phyloP scores from a whole-genome alignment of 495 filamentous ascomycete genomes.

The Endocarpon pusillum region DNA sequence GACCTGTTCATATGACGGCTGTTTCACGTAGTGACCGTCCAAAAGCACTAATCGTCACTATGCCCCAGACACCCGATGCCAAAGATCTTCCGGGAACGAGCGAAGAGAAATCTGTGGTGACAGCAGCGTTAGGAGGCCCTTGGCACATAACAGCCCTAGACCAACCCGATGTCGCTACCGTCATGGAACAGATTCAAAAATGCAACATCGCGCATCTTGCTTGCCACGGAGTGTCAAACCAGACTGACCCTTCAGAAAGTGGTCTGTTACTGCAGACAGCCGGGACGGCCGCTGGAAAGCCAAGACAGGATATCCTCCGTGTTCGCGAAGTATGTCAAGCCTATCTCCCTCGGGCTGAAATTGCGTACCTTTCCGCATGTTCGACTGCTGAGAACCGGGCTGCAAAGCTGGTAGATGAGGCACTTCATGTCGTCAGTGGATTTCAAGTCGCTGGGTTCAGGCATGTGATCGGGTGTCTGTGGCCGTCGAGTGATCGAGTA shows the following conservation, averaged over 20 bases:
- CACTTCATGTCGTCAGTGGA: slow-evolving; percentile 15
- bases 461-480: slow-evolving; percentile 15
- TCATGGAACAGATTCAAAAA: slow-evolving; percentile 5
- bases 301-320: slow-evolving; percentile 6
- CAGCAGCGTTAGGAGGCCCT: neutral
- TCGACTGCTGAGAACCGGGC: slow-evolving; percentile 9
- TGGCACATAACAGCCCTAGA: slow-evolving; percentile 1
- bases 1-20: neutral
- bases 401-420: slow-evolving; percentile 13
- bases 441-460: slow-evolving; percentile 19
- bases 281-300: neutral
- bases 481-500: slow-evolving; percentile 8
- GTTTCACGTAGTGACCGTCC: neutral
- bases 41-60: slow-evolving; percentile 9
- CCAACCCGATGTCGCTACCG: slow-evolving; percentile 4
- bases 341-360: slow-evolving; percentile 5
- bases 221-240: slow-evolving; percentile 12
- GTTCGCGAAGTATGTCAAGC: slow-evolving; percentile 6
- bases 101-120: slow-evolving; percentile 4
- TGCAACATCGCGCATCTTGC: slow-evolving; percentile 16
- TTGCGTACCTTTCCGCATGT: slow-evolving; percentile 19
- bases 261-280: slow-evolving; percentile 8
- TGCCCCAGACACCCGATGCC: slow-evolving; percentile 9
- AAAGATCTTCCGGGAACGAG: slow-evolving; percentile 1
- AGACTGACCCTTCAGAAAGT: slow-evolving; percentile 10